Base-by-base conservation (phyloP, 2,329 filamentous ascomycete genomes). In the Rutstroemia sp. region DNA sequence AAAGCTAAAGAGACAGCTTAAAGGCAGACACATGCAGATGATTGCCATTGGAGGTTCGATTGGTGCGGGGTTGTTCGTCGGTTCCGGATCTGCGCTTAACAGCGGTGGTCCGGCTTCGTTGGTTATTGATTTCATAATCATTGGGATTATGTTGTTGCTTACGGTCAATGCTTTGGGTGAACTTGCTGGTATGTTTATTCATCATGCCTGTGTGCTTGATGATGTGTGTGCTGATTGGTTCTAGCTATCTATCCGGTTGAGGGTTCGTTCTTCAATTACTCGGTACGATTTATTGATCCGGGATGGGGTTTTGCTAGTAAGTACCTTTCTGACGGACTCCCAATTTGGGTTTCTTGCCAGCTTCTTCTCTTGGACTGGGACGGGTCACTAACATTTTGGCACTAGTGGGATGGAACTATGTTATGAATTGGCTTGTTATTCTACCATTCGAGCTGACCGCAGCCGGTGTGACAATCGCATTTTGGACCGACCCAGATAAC, bases 241-340 rank as follows among this genome's bases (percentile, higher is more conserved):
- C 52, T 45, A 67, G 66, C 63, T 57, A 47, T 92, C n/a, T 96
- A 92, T 66, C 92, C 92, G 8, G 87, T 96, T 34, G 88, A 92
- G 34, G 92, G 92, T 57, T 94, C 90, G 10, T 96, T 96, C 70
- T 90, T 90, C 2, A 86, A 90, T 18, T 96, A 92, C 74, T 94
- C 91, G 12, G 95, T 90, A 25, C 84, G 92, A 9, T 96, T 97
- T 67, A 75, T 97, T n/a, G 91, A 96, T 67, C 92, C 92, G 1
- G 91, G 90, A 0, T 96, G 90, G 90, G 91, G 91, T 0, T 30
- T 30, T 30, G 27, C 27, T 30, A 30, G 27, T 30, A 30, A 30
- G 27, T 30, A 12, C 27, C 8, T 30, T 30, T 30, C 27, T 12
- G 7, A 30, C 8, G 27, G 8, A 10, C 27, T 30, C 27, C 3